Evolutionary conservation across 2,329 filamentous ascomycete genomes (phyloP), one percentile per base, ranked within the genome.

Genomic region (Fragosphaeria purpurea): DNA sequence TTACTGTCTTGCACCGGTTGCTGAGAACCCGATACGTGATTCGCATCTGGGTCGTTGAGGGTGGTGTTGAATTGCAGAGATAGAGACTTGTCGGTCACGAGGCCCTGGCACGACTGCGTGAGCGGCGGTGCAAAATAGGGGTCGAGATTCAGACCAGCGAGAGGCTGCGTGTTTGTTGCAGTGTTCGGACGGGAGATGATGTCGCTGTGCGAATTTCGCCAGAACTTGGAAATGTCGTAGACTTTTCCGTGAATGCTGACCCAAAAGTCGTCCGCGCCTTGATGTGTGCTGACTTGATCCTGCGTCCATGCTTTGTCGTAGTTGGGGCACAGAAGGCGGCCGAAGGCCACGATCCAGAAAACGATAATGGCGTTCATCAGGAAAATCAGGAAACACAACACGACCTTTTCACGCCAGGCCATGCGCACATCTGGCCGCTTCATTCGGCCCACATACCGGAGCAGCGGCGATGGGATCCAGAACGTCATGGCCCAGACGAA

Each of bases 401-500:
- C 85, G 9, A 98, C 47, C 68, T 98, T 98, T 63, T 98, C 93
- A 67, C 93, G 80, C 93, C 93, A 98, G 0, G 93, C 93, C 80
- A 96, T 86, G 32, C 93, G 86, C 7, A 98, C 88, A 68, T 98
- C 93, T 2, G 90, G 93, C 50, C 93, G 83, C 70, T 95, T 94
- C 93, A 98, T 98, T 30, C 91, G 86, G 35, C 93, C 93, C 52
- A 97, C 62, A 53, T 76, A 84, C n/a, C 79, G 78, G 12, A 98
- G 80, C 2, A 86, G 57, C 45, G 88, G 86, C 0, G 91, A 97
- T 0, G 93, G 93, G 57, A 96, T 93, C 86, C 87, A 97, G 64
- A 88, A 97, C 0, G 93, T 98, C 46, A 94, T 58, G 1, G 79
- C 77, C 89, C 90, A 97, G 4, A 93, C 87, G 41, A 93, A 67